A percentile compares a stretch with the other conserved stretches of the same genome.
Evolutionary conservation across 2,329 filamentous ascomycete species (phyloP).

Genomic region (Claviceps pazoutovae): DNA sequence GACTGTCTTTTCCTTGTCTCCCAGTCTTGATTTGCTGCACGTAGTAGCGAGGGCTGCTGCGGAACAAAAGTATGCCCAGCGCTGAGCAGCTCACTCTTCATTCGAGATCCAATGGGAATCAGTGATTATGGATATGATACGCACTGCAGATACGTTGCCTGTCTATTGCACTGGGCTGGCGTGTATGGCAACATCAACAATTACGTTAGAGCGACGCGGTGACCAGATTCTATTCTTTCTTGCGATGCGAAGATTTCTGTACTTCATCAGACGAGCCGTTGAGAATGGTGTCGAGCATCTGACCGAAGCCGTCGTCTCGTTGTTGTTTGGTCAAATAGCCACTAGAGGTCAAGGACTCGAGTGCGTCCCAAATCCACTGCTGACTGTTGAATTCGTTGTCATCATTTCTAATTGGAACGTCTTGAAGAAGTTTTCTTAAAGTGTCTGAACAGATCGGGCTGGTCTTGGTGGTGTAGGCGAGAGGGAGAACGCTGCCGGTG

Average conservation of each 20-base stretch:
- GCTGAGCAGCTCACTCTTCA: not conserved
- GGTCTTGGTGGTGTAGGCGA: constrained; percentile 7
- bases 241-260: not conserved
- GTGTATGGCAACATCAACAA: not conserved
- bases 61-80: not conserved
- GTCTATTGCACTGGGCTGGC: not conserved
- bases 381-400: constrained; percentile 7
- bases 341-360: constrained; percentile 2
- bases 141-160: not conserved
- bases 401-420: constrained; percentile 6
- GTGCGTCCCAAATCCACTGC: constrained; percentile 8
- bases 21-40: not conserved
- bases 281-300: constrained; percentile 8
- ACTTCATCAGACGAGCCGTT: constrained; percentile 9
- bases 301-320: constrained; percentile 6
- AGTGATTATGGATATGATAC: not conserved
- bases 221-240: not conserved
- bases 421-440: constrained; percentile 2
- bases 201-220: not conserved
- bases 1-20: not conserved
- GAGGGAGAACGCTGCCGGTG: constrained; percentile 7
- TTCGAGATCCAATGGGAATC: not conserved
- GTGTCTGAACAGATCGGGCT: constrained; percentile 1
- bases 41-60: not conserved
- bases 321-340: constrained; percentile 5